A percentile compares a stretch with the other conserved stretches of the same genome.
These are phyloP conservation scores for Aureobasidium sp. DNA, from an alignment of 2,329 filamentous ascomycete species.

Conservation along the genomic window DNA sequence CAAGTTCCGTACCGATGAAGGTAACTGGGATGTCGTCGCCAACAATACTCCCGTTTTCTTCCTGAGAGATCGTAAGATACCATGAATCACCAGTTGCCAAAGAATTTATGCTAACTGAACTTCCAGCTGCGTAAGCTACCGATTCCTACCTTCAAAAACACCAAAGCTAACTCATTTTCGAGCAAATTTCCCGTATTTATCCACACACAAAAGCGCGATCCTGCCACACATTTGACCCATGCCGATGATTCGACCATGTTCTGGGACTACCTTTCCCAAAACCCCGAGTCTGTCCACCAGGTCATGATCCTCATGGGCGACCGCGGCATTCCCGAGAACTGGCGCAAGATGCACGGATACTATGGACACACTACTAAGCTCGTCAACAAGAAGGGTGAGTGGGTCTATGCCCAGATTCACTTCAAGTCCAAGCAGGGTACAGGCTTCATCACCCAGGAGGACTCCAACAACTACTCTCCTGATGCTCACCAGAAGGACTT, in stretches of 20 bases:
- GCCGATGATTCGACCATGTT: conserved; percentile 59
- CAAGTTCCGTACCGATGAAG: conserved; percentile 67
- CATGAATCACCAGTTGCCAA: too few relatives aligned
- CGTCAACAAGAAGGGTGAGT: conserved; percentile 47
- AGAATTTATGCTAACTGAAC: too few relatives aligned
- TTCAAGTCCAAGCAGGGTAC: conserved; percentile 47
- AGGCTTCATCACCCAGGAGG: conserved; percentile 46
- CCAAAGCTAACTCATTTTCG: too few relatives aligned
- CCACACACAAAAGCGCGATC: conserved; percentile 69
- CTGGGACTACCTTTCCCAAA: conserved; percentile 54
- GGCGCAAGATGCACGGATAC: conserved; percentile 51
- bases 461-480: conserved; percentile 44
- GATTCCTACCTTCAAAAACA: too few relatives aligned
- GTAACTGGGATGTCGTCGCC: conserved; percentile 66
- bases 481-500: conserved; percentile 49
- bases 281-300: conserved; percentile 48
- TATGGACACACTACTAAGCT: conserved; percentile 48
- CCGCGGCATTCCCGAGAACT: conserved; percentile 49
- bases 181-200: conserved; percentile 69
- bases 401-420: conserved; percentile 49
- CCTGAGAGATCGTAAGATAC: conserved; percentile 63
- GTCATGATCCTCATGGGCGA: conserved; percentile 50
- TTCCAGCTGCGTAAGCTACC: too few relatives aligned
- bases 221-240: conserved; percentile 61
- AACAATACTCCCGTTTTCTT: conserved; percentile 75